Evolutionary conservation across 306 rosid genomes (phyloP), one percentile per base, ranked within the genome.

Genomic region (Argentina anserina): DNA sequence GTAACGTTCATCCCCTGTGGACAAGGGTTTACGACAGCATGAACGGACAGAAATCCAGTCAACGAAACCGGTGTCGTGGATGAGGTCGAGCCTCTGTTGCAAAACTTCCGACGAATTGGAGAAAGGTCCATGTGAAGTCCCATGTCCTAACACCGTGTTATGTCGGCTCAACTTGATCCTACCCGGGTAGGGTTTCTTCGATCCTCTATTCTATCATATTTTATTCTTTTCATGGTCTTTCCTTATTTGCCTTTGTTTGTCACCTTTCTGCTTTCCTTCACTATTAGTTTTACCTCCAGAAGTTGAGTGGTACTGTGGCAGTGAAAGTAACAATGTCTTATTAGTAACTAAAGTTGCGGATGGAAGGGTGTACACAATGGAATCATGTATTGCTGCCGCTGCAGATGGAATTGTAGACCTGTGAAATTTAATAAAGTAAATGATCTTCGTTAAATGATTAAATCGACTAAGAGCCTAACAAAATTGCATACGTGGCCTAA

Each of bases 81-180:
- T 53, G 36, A 4, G 33, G 45, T 23, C 36, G 31, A 18, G 40
- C 23, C 23, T 15, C 9, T 20, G 11, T 62, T 40, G 71, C 63
- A 29, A 59, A 41, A 23, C 50, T 67, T 71, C 65, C 73, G 80
- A 49, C 67, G 11, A 13, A 33, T 34, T 20, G 1, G 70, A 45
- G 23, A 66, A 25, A 25, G 11, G 7, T 63, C 80, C 85, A 81
- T 80, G 83, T 84, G 88, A 76, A 46, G 3, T 41, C 36, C 72
- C 69, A 37, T 69, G 80, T 25, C 82, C 67, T 46, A 52, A 15
- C 65, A 42, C 64, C 25, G 2, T 26, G 33, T 70, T 66, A 20
- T 77, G 78, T 80, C 78, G 68, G 52, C n/a, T 41, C 31, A 39
- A 21, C 50, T 55, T 58, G 40, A 56, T 29, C 47, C 67, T 14